Evolutionary conservation across 2,329 filamentous ascomycete species (phyloP).

Genomic region (Geosmithia flava): DNA sequence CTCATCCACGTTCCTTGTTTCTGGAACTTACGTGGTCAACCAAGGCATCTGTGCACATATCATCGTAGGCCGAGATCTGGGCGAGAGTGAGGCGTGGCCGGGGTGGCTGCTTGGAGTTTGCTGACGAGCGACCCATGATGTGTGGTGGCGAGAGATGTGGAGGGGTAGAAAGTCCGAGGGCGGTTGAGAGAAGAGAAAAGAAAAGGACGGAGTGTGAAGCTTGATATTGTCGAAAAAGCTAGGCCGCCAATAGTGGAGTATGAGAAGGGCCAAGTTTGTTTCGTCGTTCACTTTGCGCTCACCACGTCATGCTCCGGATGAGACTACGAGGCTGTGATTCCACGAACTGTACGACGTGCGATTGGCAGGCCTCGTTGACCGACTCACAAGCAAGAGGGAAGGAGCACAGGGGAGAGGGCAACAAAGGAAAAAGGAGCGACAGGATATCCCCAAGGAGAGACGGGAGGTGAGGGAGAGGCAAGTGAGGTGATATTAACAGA

Average conservation of each 20-base stretch:
- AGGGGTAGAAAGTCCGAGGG: neutral
- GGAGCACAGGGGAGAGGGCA: constrained; percentile 1
- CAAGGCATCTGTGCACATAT: constrained; percentile 87
- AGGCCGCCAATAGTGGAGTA: neutral
- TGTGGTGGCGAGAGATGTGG: neutral
- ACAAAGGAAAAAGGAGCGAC: constrained; percentile 1
- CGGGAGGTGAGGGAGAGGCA: constrained; percentile 1
- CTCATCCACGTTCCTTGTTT: no score
- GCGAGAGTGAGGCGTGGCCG: constrained; percentile 58
- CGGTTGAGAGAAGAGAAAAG: neutral
- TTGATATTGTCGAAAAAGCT: neutral
- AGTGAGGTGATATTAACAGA: constrained; percentile 1
- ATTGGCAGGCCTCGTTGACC: neutral
- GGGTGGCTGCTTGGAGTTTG: neutral
- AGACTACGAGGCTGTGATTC: neutral
- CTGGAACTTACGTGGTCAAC: constrained; percentile 71
- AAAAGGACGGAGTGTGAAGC: neutral
- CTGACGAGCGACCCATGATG: neutral
- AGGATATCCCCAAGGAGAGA: neutral
- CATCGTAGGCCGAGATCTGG: constrained; percentile 87
- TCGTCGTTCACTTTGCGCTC: neutral
- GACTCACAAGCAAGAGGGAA: neutral
- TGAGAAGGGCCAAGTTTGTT: neutral
- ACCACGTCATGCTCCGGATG: neutral
- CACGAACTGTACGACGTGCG: neutral